These are phyloP conservation scores for Posidonia oceanica DNA, from an alignment of 116 monocot genomes.

Conservation along the genomic window DNA sequence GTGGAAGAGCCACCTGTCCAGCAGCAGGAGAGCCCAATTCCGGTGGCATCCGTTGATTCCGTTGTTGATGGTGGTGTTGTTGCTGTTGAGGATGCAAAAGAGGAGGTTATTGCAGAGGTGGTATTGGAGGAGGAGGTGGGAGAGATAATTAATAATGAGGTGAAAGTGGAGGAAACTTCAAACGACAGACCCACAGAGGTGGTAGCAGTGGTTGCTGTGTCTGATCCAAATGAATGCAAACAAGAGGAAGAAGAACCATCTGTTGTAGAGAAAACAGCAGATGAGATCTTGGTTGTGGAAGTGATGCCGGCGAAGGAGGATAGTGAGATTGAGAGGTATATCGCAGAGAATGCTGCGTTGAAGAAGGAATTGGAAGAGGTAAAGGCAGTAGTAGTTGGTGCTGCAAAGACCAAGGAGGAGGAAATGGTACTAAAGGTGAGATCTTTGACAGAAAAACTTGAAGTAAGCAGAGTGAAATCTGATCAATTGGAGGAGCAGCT, in stretches of 20 bases:
- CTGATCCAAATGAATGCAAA: neutral
- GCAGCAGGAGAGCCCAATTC: neutral
- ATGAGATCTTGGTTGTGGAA: too few relatives aligned
- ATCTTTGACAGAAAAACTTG: conserved; percentile 23
- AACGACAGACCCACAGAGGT: neutral
- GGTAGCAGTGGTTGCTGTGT: neutral
- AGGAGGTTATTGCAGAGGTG: neutral
- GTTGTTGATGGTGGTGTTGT: neutral
- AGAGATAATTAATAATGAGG: neutral
- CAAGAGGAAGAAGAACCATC: neutral
- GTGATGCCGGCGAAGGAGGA: too few relatives aligned
- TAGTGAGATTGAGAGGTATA: neutral
- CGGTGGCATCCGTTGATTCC: neutral
- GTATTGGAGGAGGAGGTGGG: neutral
- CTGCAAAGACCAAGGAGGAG: conserved; percentile 28
- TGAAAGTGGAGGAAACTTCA: neutral
- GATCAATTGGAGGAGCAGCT: conserved; percentile 24
- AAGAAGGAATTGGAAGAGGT: conserved; percentile 33
- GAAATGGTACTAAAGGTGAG: conserved; percentile 17
- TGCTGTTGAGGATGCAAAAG: neutral
- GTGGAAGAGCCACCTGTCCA: neutral
- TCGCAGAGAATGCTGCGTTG: conserved; percentile 33
- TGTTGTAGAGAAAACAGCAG: neutral
- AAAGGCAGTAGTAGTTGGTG: conserved; percentile 1
- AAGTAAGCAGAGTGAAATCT: conserved; percentile 10